phyloP scores from a whole-genome alignment of 257 asterid species.

The Solanum infundibuliforme region DNA sequence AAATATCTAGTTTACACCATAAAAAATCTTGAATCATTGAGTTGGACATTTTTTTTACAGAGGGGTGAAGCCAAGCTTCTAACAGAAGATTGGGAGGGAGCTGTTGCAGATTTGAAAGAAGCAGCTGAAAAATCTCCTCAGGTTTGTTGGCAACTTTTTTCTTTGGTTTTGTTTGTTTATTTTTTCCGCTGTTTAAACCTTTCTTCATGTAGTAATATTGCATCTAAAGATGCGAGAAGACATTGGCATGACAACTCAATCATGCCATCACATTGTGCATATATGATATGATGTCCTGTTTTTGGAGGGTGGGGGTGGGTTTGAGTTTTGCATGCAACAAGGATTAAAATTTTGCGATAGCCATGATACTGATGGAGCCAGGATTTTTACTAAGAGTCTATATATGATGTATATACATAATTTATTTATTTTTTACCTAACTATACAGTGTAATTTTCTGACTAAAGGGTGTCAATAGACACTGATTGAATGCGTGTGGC shows the following conservation, averaged over 20 bases:
- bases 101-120: conserved; percentile 76
- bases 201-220: background rate
- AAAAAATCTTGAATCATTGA: background rate
- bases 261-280: background rate
- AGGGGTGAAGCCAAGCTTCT: conserved; percentile 94
- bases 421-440: background rate
- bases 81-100: conserved; percentile 87
- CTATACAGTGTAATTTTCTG: background rate
- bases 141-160: conserved; percentile 27
- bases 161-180: background rate
- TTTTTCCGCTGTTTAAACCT: background rate
- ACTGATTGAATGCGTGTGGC: too few species aligned
- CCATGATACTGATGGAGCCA: background rate
- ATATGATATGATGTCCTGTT: background rate
- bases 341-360: background rate
- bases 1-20: background rate
- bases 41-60: conserved; percentile 16
- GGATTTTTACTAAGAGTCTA: background rate
- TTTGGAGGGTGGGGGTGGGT: background rate
- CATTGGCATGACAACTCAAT: background rate
- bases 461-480: too few species aligned
- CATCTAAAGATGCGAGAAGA: background rate
- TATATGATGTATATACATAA: too few species aligned
- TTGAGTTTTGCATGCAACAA: background rate
- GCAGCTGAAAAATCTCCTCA: conserved; percentile 92